phyloP scores from a whole-genome alignment of 306 rosid genomes.

The Corylus heterophylla region DNA sequence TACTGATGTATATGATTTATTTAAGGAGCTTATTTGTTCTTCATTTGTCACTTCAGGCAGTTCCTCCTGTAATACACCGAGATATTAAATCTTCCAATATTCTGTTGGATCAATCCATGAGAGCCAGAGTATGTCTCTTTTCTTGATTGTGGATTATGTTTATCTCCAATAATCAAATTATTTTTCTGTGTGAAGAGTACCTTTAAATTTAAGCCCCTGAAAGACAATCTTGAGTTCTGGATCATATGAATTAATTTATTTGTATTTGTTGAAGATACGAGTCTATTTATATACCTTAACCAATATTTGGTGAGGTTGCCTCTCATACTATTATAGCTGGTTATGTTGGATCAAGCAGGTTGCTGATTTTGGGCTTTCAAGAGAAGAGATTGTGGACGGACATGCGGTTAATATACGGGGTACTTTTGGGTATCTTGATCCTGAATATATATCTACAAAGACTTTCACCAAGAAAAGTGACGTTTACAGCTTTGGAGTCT shows the following conservation, averaged over 20 bases:
- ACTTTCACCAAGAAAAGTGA: constrained; percentile 96
- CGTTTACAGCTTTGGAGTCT: constrained; percentile 92
- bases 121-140: constrained; percentile 74
- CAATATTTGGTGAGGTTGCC: constrained; percentile 7
- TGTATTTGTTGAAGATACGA: background rate
- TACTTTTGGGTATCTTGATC: constrained; percentile 94
- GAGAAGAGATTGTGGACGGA: constrained; percentile 90
- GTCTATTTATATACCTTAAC: background rate
- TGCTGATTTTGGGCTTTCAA: constrained; percentile 95
- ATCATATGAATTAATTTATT: background rate
- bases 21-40: constrained; percentile 9
- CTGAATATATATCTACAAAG: constrained; percentile 87
- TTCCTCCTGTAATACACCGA: constrained; percentile 94
- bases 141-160: constrained; percentile 1
- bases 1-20: background rate
- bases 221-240: background rate
- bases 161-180: background rate
- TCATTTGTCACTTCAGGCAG: constrained; percentile 60
- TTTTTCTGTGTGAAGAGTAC: background rate
- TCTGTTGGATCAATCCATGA: constrained; percentile 86
- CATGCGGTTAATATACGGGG: constrained; percentile 81
- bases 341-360: constrained; percentile 59
- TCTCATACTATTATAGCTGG: constrained; percentile 13
- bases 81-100: constrained; percentile 92
- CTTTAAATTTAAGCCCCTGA: background rate